Conservation (phyloP, 768 basidiomycete species). For the Saitozyma podzolica region DNA sequence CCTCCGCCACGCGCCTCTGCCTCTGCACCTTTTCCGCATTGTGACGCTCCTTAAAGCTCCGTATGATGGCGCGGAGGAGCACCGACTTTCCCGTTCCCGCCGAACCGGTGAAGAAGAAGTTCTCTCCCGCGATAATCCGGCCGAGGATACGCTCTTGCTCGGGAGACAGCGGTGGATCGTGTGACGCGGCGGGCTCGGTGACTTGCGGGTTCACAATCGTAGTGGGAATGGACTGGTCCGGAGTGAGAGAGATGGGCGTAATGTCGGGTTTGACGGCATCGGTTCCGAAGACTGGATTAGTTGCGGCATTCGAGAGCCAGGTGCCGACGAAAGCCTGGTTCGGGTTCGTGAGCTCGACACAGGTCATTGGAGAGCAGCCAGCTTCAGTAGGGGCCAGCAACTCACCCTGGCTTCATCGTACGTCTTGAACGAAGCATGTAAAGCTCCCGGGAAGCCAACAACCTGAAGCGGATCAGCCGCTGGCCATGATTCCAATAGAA, state of each 20-base stretch:
- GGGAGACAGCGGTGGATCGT: constrained; percentile 14
- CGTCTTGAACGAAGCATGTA: constrained; percentile 27
- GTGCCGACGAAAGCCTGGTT: neutral
- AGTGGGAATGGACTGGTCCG: neutral
- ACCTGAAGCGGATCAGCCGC: constrained; percentile 9
- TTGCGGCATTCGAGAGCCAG: neutral
- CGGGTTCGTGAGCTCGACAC: neutral
- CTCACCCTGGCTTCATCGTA: constrained; percentile 31
- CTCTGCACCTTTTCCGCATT: neutral
- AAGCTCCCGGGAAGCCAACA: constrained; percentile 28
- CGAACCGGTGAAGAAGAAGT: constrained; percentile 93
- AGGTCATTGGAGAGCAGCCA: neutral
- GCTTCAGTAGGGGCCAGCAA: neutral
- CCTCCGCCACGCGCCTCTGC: constrained; percentile 1
- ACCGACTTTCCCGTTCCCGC: constrained; percentile 98
- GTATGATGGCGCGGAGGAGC: constrained; percentile 85
- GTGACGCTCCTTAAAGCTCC: constrained; percentile 55
- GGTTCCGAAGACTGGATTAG: neutral
- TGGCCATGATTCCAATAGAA: neutral
- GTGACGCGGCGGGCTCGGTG: neutral
- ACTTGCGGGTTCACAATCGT: neutral
- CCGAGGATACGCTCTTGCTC: constrained; percentile 34
- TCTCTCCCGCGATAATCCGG: constrained; percentile 57
- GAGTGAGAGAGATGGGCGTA: neutral
- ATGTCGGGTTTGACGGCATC: neutral